A percentile compares a stretch with the other conserved stretches of the same genome.
phyloP scores from a whole-genome alignment of 257 asterid species.

The Salvia rosmarinus region DNA sequence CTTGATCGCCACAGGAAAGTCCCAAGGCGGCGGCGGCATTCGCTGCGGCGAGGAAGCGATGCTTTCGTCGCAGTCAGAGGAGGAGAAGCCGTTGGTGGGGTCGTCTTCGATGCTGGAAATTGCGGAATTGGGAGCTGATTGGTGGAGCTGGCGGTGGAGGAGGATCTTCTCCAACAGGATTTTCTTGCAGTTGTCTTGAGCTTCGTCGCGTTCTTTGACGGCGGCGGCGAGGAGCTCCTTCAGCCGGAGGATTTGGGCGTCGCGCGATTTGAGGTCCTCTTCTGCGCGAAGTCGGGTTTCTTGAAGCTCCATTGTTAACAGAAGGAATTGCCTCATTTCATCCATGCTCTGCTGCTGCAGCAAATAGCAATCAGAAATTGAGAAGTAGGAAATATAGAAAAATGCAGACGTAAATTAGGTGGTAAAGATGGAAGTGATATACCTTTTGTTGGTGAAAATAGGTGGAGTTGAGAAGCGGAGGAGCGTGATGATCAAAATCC shows the following conservation, averaged over 20 bases:
- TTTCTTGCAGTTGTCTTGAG: constrained; percentile 53
- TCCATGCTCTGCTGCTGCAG: constrained; percentile 56
- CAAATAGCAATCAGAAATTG: no score
- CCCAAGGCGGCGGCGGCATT: neutral
- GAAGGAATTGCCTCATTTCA: constrained; percentile 57
- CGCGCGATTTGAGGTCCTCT: constrained; percentile 60
- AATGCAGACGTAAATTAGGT: neutral
- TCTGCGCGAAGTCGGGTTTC: constrained; percentile 53
- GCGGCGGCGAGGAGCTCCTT: constrained; percentile 47
- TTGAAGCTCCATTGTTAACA: constrained; percentile 67
- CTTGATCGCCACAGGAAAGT: constrained; percentile 36
- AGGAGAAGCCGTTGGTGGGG: constrained; percentile 42
- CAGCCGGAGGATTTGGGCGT: constrained; percentile 59
- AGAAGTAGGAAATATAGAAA: no score
- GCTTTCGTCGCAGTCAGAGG: constrained; percentile 78
- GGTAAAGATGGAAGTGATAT: neutral
- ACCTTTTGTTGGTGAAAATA: constrained; percentile 70
- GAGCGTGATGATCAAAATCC: constrained; percentile 2
- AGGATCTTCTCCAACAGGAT: constrained; percentile 43
- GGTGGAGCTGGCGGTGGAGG: constrained; percentile 49
- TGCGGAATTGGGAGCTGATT: constrained; percentile 53
- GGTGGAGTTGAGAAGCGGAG: constrained; percentile 42
- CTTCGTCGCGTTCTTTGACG: constrained; percentile 65
- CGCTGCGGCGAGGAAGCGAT: constrained; percentile 58
- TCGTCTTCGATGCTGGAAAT: constrained; percentile 67